Percentiles rank a stretch among this genome's conserved stretches.
Conservation (phyloP, 164 flowering plant species). For the Vitis rotundifolia region DNA sequence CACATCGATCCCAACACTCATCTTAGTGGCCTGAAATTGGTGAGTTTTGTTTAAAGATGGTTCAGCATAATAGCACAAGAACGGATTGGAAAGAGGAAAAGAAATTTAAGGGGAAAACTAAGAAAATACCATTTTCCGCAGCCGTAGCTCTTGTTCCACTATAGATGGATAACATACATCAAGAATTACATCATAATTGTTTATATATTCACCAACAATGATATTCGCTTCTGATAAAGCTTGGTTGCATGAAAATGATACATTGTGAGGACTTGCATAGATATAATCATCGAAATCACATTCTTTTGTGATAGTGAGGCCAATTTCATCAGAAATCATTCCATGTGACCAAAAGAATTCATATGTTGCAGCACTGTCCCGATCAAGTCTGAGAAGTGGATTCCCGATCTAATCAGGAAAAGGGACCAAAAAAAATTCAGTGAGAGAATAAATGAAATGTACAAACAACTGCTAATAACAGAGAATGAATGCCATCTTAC, state of each 20-base stretch:
- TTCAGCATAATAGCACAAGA: neutral
- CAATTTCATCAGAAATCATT: constrained; percentile 94
- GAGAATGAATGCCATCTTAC: constrained; percentile 44
- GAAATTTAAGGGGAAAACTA: neutral
- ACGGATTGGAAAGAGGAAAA: neutral
- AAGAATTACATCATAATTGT: constrained; percentile 80
- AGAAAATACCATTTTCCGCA: constrained; percentile 60
- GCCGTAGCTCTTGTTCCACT: constrained; percentile 87
- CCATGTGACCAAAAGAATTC: constrained; percentile 97
- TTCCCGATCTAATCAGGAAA: constrained; percentile 70
- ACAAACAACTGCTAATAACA: neutral
- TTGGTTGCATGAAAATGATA: constrained; percentile 43
- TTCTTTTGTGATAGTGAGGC: constrained; percentile 67
- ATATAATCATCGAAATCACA: constrained; percentile 83
- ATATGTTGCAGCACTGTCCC: constrained; percentile 66
- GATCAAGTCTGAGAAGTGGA: constrained; percentile 83
- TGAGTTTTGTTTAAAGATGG: neutral
- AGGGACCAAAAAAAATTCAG: neutral
- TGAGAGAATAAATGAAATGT: neutral
- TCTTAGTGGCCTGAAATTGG: constrained; percentile 72
- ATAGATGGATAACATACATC: constrained; percentile 93
- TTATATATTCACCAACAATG: constrained; percentile 71
- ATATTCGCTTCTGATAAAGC: constrained; percentile 54
- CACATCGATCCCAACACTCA: constrained; percentile 90
- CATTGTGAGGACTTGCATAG: constrained; percentile 62